These are phyloP conservation scores for Micractinium sp. DNA, from an alignment of 139 green algal genomes.

Conservation along the genomic window DNA sequence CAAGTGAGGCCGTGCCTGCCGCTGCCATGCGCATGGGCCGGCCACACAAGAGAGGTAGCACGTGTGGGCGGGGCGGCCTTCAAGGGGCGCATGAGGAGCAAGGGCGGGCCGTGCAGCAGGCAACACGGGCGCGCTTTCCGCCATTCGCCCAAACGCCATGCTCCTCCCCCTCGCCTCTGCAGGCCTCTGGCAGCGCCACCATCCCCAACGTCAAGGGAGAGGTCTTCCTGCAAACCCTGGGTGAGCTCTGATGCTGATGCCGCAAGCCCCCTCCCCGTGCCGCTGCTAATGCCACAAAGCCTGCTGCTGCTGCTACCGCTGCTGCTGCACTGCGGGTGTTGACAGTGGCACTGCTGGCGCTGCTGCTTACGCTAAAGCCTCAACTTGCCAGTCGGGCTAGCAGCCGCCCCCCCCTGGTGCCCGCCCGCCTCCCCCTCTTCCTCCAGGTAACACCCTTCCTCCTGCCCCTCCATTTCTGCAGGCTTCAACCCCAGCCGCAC, in stretches of 20 bases:
- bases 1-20: no score
- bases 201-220: conserved; percentile 31
- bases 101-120: no score
- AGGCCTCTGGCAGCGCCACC: neutral
- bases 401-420: neutral
- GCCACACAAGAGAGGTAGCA: no score
- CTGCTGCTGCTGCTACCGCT: neutral
- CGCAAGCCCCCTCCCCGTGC: neutral
- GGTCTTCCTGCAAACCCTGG: conserved; percentile 38
- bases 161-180: neutral
- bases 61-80: no score
- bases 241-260: conserved; percentile 20
- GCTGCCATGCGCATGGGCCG: no score
- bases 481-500: conserved; percentile 41
- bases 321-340: neutral
- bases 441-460: neutral
- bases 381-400: no score
- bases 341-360: neutral
- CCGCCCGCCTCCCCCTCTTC: neutral
- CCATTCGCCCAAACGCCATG: no score
- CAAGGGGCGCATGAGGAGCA: no score
- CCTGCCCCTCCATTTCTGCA: neutral
- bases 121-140: no score
- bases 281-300: neutral
- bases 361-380: no score